phyloP scores from a whole-genome alignment of 306 rosid species.

The Parietaria judaica region DNA sequence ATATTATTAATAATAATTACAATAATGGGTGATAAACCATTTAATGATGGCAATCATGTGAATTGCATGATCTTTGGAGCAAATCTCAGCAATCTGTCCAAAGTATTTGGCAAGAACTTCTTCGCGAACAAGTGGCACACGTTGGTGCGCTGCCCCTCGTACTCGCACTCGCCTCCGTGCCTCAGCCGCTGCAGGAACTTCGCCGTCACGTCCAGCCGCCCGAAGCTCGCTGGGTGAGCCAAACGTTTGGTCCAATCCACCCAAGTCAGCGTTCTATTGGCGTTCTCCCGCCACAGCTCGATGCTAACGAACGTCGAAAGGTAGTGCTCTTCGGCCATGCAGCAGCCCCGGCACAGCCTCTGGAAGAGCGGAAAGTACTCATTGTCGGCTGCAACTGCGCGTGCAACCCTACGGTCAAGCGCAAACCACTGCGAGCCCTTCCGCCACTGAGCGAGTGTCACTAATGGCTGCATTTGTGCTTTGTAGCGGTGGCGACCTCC shows the following conservation, averaged over 20 bases:
- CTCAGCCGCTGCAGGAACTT: conserved; percentile 49
- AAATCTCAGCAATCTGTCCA: conserved; percentile 59
- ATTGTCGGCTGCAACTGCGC: conserved; percentile 38
- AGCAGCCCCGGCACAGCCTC: conserved; percentile 31
- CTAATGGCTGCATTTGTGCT: conserved; percentile 36
- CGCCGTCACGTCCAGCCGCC: conserved; percentile 32
- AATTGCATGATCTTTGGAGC: conserved; percentile 75
- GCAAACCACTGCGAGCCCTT: conserved; percentile 97
- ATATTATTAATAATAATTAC: too few relatives aligned
- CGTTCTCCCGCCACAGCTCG: conserved; percentile 33
- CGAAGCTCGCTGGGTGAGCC: conserved; percentile 53
- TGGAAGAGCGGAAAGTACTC: conserved; percentile 39
- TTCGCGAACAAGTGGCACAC: conserved; percentile 77
- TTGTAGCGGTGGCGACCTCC: conserved; percentile 67
- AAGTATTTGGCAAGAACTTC: conserved; percentile 51
- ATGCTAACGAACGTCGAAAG: conserved; percentile 55
- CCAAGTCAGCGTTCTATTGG: conserved; percentile 82
- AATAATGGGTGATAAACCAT: too few relatives aligned
- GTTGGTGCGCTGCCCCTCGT: conserved; percentile 43
- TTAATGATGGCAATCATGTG: too few relatives aligned
- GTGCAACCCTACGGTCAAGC: conserved; percentile 49
- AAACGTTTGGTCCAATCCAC: conserved; percentile 85
- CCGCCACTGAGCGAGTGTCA: conserved; percentile 54
- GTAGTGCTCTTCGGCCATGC: conserved; percentile 79
- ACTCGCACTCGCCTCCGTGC: conserved; percentile 40